phyloP scores from a whole-genome alignment of 768 basidiomycete species.

The Crassisporium funariophilum region DNA sequence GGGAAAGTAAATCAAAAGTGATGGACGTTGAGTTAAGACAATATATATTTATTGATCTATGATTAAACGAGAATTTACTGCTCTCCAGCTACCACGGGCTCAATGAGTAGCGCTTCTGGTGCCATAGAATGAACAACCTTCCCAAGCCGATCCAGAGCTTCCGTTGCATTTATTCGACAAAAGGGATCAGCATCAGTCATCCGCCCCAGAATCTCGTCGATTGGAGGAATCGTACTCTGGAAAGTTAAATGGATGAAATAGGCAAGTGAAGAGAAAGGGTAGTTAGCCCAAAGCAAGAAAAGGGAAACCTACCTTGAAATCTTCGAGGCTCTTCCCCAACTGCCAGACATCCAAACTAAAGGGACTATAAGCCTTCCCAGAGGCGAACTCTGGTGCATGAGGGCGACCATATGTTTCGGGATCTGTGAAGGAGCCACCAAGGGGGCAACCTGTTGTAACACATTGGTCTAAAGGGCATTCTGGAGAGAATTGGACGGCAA shows the following conservation, averaged over 20 bases:
- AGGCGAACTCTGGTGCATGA: conserved; percentile 23
- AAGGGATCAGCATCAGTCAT: conserved; percentile 5
- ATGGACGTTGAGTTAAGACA: too few relatives aligned
- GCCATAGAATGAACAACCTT: conserved; percentile 9
- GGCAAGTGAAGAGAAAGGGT: not conserved
- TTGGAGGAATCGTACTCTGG: conserved; percentile 15
- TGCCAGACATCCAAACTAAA: conserved; percentile 35
- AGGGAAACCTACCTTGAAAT: conserved; percentile 21
- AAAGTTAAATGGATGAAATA: not conserved
- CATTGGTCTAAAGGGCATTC: conserved; percentile 17
- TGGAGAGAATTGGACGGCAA: conserved; percentile 26
- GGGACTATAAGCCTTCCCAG: conserved; percentile 22
- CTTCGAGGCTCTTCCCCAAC: too few relatives aligned
- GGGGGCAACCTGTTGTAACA: conserved; percentile 17
- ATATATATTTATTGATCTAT: too few relatives aligned
- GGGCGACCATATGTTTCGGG: conserved; percentile 21
- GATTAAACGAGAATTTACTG: too few relatives aligned
- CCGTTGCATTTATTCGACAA: conserved; percentile 2
- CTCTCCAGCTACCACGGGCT: too few relatives aligned
- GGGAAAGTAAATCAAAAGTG: too few relatives aligned
- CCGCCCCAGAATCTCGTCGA: conserved; percentile 14
- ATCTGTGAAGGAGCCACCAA: conserved; percentile 17
- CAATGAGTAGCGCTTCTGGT: conserved; percentile 8
- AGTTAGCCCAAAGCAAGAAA: too few relatives aligned
- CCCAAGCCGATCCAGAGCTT: conserved; percentile 7